Percentiles rank a stretch among this genome's conserved stretches.
Conservation (phyloP, 2,329 filamentous ascomycete genomes). For the Cladosporium cucumerinum region DNA sequence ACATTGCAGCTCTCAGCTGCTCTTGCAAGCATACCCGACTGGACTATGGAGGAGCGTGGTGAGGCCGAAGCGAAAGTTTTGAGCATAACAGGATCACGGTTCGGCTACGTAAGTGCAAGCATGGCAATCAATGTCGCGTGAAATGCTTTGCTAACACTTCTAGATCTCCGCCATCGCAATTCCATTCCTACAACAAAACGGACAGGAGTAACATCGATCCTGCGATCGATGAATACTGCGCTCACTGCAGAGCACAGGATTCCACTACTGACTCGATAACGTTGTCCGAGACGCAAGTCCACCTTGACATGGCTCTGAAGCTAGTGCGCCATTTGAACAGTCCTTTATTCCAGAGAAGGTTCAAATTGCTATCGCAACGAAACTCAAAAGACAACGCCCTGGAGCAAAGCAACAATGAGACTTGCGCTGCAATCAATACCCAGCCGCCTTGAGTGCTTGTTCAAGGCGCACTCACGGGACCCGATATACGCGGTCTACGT, state of each 20-base stretch:
- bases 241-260: slow-evolving; percentile 15
- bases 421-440: too few species aligned
- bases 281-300: slow-evolving; percentile 19
- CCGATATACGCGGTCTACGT: too few species aligned
- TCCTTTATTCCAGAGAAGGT: slow-evolving; percentile 17
- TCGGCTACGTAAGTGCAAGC: slow-evolving; percentile 9
- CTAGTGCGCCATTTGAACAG: slow-evolving; percentile 20
- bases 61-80: slow-evolving; percentile 16
- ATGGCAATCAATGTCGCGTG: too few species aligned
- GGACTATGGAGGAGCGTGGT: slow-evolving; percentile 12
- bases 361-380: neutral
- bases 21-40: slow-evolving; percentile 10
- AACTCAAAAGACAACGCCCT: neutral
- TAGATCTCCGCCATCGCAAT: slow-evolving; percentile 16
- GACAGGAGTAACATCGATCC: too few species aligned
- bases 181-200: slow-evolving; percentile 11
- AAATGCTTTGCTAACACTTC: too few species aligned
- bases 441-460: too few species aligned
- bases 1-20: slow-evolving; percentile 5
- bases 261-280: neutral
- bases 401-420: too few species aligned
- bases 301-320: slow-evolving; percentile 18
- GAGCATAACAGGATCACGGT: slow-evolving; percentile 15
- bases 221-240: neutral
- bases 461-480: too few species aligned